Conservation (phyloP, 495 filamentous ascomycete genomes). For the Neurospora pannonica region DNA sequence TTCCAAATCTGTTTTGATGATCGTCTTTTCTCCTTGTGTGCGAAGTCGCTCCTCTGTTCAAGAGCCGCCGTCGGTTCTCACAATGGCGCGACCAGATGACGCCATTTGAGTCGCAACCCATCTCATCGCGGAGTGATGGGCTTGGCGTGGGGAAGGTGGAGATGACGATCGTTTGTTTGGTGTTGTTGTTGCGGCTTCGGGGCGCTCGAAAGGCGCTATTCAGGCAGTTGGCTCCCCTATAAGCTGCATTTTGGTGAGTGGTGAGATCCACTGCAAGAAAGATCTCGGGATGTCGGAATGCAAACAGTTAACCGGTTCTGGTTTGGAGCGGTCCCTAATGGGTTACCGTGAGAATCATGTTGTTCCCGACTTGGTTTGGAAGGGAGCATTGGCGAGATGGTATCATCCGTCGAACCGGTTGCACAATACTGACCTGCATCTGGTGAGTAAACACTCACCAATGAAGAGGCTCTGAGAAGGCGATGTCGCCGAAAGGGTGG, state of each 20-base stretch:
- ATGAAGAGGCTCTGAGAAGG: background rate
- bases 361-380: background rate
- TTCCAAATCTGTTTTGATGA: background rate
- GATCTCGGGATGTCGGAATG: background rate
- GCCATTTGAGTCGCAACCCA: background rate
- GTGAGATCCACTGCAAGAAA: background rate
- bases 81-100: background rate
- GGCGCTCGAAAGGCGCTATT: background rate
- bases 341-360: background rate
- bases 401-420: background rate
- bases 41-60: background rate
- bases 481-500: background rate
- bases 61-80: background rate
- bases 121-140: background rate
- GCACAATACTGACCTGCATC: background rate
- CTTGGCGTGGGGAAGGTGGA: constrained; percentile 15
- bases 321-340: background rate
- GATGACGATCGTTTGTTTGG: background rate
- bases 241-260: background rate
- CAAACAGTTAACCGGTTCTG: background rate
- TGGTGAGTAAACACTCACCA: background rate
- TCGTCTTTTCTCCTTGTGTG: background rate
- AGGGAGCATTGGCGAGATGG: background rate
- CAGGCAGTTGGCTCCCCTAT: background rate
- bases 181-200: background rate